A percentile compares a stretch with the other conserved stretches of the same genome.
Conservation (phyloP, 2,329 filamentous ascomycete species). For the Microthyrium microscopicum region DNA sequence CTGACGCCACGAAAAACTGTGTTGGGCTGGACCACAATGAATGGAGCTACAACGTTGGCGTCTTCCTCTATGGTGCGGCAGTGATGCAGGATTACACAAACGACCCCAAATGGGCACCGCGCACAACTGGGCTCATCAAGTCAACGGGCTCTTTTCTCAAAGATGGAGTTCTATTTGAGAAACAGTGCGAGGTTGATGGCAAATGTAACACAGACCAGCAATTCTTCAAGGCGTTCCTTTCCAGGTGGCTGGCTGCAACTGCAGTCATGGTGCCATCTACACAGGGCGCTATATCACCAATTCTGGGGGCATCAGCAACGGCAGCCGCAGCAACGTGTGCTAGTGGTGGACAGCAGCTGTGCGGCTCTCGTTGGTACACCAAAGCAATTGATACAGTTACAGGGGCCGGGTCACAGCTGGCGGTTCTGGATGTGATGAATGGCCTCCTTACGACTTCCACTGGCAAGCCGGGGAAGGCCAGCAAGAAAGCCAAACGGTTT, state of each 20-base stretch:
- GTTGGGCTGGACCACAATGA: slow-evolving; percentile 32
- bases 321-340: slow-evolving; percentile 28
- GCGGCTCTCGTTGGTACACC: slow-evolving; percentile 29
- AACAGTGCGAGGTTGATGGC: slow-evolving; percentile 43
- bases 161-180: slow-evolving; percentile 44
- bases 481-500: too few relatives aligned
- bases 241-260: slow-evolving; percentile 41
- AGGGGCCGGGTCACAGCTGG: slow-evolving; percentile 28
- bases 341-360: slow-evolving; percentile 22
- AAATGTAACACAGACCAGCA: slow-evolving; percentile 56
- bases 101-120: slow-evolving; percentile 35
- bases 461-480: too few relatives aligned
- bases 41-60: slow-evolving; percentile 41
- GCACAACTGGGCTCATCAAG: slow-evolving; percentile 39
- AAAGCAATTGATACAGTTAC: slow-evolving; percentile 23
- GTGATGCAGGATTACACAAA: slow-evolving; percentile 38
- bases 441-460: slow-evolving; percentile 19
- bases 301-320: slow-evolving; percentile 23
- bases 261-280: slow-evolving; percentile 27
- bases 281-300: slow-evolving; percentile 19
- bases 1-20: slow-evolving; percentile 26
- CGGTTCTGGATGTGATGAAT: slow-evolving; percentile 28
- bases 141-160: slow-evolving; percentile 34
- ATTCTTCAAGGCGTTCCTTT: slow-evolving; percentile 60
- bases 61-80: slow-evolving; percentile 38